These are phyloP conservation scores for Teunomyces funiuensis DNA, from an alignment of 805 yeast species.

Conservation along the genomic window DNA sequence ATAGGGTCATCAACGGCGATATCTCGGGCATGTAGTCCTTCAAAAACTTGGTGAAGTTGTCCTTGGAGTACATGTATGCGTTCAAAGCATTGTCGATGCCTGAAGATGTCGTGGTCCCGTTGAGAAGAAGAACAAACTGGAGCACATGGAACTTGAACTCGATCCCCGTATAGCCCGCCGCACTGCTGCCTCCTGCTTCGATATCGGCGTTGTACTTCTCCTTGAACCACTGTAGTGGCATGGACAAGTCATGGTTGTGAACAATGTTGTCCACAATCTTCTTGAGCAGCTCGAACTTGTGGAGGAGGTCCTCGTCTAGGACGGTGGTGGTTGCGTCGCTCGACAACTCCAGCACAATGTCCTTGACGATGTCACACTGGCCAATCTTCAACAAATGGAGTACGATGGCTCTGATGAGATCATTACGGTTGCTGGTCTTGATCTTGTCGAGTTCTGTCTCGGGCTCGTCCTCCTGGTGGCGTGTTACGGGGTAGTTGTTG, in stretches of 20 bases:
- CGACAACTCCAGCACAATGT: slow-evolving; percentile 23
- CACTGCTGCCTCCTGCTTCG: neutral
- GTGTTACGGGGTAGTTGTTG: slow-evolving; percentile 22
- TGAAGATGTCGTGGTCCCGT: slow-evolving; percentile 12
- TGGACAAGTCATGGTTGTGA: slow-evolving; percentile 29
- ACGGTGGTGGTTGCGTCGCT: slow-evolving; percentile 13
- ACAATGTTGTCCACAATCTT: slow-evolving; percentile 35
- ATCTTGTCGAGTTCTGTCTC: slow-evolving; percentile 6
- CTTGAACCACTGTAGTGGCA: slow-evolving; percentile 35
- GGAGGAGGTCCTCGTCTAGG: slow-evolving; percentile 24
- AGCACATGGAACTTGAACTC: slow-evolving; percentile 43
- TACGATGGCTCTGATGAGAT: slow-evolving; percentile 36
- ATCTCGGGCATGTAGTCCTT: slow-evolving; percentile 32
- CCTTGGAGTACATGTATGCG: slow-evolving; percentile 40
- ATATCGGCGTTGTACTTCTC: slow-evolving; percentile 18
- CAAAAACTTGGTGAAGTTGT: slow-evolving; percentile 34
- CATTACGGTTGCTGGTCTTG: slow-evolving; percentile 26
- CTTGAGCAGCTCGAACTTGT: slow-evolving; percentile 28
- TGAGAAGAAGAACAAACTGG: slow-evolving; percentile 34
- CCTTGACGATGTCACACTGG: slow-evolving; percentile 35
- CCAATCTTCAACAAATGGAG: slow-evolving; percentile 42
- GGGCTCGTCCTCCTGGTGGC: neutral
- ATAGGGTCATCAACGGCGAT: slow-evolving; percentile 34
- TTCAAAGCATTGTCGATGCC: slow-evolving; percentile 24
- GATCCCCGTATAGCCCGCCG: slow-evolving; percentile 17